Evolutionary conservation across 2,329 filamentous ascomycete species (phyloP).

Genomic region (Colletotrichum incanum): DNA sequence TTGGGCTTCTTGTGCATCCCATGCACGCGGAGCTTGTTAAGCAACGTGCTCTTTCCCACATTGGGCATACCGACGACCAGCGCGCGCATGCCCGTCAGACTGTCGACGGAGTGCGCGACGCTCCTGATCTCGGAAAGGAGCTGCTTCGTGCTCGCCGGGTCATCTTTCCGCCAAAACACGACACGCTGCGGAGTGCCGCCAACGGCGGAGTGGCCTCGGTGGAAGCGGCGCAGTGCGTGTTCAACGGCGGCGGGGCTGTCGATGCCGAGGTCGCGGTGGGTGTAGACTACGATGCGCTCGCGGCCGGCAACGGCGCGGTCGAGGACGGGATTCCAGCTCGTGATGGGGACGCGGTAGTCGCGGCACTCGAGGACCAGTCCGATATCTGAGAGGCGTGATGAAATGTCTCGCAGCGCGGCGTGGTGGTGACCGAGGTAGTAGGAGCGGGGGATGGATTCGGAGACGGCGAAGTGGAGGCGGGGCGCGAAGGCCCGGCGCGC

Average conservation of each 20-base stretch:
- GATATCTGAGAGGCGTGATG: conserved; percentile 82
- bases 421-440: conserved; percentile 97
- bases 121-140: conserved; percentile 58
- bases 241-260: conserved; percentile 49
- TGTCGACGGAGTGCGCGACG: conserved; percentile 57
- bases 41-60: conserved; percentile 94
- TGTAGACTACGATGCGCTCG: conserved; percentile 89
- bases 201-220: conserved; percentile 46
- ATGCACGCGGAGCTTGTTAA: conserved; percentile 84
- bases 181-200: conserved; percentile 45
- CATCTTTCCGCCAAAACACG: conserved; percentile 63
- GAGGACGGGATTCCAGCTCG: conserved; percentile 91
- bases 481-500: conserved; percentile 74
- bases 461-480: conserved; percentile 79
- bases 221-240: conserved; percentile 51
- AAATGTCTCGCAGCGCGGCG: conserved; percentile 86
- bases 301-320: conserved; percentile 82
- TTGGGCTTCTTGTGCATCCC: conserved; percentile 74
- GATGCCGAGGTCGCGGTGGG: conserved; percentile 83
- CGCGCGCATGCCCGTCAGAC: conserved; percentile 85
- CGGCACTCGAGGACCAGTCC: conserved; percentile 95
- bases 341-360: conserved; percentile 91
- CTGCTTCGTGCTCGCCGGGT: conserved; percentile 51
- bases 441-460: conserved; percentile 83
- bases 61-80: conserved; percentile 98